phyloP scores from a whole-genome alignment of 768 basidiomycete species.

The Lactarius hengduanensis region DNA sequence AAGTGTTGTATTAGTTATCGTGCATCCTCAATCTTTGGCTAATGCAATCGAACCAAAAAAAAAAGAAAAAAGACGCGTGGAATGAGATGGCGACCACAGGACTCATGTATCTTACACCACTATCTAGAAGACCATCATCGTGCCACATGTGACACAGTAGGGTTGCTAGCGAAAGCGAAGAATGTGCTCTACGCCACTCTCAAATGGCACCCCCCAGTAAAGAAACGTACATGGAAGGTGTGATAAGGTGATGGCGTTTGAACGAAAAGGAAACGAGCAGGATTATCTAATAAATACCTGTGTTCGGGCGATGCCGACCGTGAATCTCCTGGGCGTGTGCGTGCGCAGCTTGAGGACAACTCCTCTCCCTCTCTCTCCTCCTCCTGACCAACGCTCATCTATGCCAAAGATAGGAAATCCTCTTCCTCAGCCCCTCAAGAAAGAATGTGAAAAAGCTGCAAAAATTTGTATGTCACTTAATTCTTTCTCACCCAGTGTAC shows the following conservation, averaged over 20 bases:
- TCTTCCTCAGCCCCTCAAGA: conserved; percentile 61
- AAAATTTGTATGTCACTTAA: conserved; percentile 66
- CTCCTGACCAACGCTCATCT: not conserved
- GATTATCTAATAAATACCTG: not conserved
- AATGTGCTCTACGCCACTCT: conserved; percentile 32
- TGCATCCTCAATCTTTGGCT: conserved; percentile 8
- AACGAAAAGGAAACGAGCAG: not conserved
- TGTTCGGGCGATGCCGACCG: not conserved
- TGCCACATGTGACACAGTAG: conserved; percentile 32
- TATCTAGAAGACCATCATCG: conserved; percentile 43
- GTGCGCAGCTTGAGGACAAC: not conserved
- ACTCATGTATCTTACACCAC: conserved; percentile 37
- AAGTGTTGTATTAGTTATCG: conserved; percentile 27
- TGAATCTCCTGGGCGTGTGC: not conserved
- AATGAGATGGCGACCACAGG: not conserved
- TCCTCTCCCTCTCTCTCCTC: not conserved
- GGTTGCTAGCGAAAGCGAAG: conserved; percentile 42
- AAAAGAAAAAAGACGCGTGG: not conserved
- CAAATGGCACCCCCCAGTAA: conserved; percentile 35
- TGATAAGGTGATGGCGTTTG: conserved; percentile 37
- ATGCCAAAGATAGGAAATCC: conserved; percentile 46
- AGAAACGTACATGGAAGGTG: conserved; percentile 30
- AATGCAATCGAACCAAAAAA: not conserved
- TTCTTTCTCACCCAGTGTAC: not conserved
- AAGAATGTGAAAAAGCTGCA: conserved; percentile 84